These are phyloP conservation scores for Rhizopogon sp. DNA, from an alignment of 768 basidiomycete species.

Conservation along the genomic window DNA sequence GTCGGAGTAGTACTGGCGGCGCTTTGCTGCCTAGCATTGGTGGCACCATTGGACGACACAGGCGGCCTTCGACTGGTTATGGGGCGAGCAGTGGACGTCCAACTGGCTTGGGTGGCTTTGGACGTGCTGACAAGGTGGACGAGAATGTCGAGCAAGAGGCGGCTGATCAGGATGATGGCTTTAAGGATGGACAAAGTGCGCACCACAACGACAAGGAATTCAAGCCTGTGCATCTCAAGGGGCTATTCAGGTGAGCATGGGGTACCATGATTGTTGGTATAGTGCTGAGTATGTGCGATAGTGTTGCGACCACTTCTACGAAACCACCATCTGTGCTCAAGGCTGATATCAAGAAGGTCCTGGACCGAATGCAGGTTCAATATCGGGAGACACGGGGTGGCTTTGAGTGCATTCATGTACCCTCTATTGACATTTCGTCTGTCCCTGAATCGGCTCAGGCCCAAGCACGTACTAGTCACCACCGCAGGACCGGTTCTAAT, in stretches of 20 bases:
- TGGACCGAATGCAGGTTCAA: constrained; percentile 94
- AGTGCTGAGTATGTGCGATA: constrained; percentile 21
- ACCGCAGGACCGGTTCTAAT: constrained; percentile 40
- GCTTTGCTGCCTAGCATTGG: constrained; percentile 42
- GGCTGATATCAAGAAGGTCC: constrained; percentile 76
- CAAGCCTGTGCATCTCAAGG: constrained; percentile 95
- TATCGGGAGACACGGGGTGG: constrained; percentile 87
- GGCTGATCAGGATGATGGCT: constrained; percentile 37
- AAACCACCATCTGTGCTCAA: constrained; percentile 79
- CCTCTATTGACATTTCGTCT: constrained; percentile 87
- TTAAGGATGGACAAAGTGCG: constrained; percentile 45
- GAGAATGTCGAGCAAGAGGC: constrained; percentile 39
- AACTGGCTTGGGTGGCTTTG: constrained; percentile 42
- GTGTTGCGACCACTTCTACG: constrained; percentile 93
- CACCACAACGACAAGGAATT: constrained; percentile 63
- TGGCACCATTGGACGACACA: constrained; percentile 61
- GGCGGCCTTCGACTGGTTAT: constrained; percentile 69
- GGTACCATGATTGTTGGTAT: not conserved
- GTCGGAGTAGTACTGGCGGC: constrained; percentile 74
- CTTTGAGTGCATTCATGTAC: constrained; percentile 94
- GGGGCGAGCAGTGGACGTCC: constrained; percentile 27
- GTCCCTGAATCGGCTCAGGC: constrained; percentile 41
- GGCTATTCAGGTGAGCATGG: constrained; percentile 75
- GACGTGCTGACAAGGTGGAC: constrained; percentile 42
- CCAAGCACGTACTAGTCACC: constrained; percentile 24